Evolutionary conservation across 2,329 filamentous ascomycete genomes (phyloP).

Genomic region (Lomentospora prolificans): DNA sequence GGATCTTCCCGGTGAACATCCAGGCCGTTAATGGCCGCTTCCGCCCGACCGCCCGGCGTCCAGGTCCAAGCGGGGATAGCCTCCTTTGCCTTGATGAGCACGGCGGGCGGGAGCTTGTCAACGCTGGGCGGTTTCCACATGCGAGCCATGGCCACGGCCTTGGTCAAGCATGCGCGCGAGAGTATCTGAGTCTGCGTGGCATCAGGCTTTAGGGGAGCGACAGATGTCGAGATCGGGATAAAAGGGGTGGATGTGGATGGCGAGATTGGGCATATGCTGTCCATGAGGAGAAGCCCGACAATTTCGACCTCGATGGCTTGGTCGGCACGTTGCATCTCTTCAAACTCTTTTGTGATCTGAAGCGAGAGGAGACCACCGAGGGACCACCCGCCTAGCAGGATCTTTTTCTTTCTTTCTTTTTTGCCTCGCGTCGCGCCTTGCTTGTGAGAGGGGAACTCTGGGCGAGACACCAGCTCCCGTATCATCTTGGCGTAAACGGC

Average conservation of each 20-base stretch:
- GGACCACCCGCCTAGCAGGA: conserved; percentile 48
- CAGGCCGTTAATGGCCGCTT: conserved; percentile 21
- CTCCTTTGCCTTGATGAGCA: conserved; percentile 36
- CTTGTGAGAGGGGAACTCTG: conserved; percentile 16
- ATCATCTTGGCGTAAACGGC: conserved; percentile 37
- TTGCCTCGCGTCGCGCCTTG: neutral
- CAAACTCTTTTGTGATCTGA: conserved; percentile 36
- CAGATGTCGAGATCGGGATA: conserved; percentile 11
- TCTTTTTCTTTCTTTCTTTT: conserved; percentile 9
- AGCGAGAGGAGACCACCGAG: conserved; percentile 42
- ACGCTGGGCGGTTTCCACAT: conserved; percentile 31
- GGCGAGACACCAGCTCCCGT: conserved; percentile 22
- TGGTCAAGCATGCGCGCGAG: conserved; percentile 28
- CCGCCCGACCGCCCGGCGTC: conserved; percentile 13
- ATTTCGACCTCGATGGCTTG: conserved; percentile 24
- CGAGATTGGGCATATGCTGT: conserved; percentile 32
- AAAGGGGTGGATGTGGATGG: conserved; percentile 3
- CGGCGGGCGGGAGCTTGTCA: conserved; percentile 19
- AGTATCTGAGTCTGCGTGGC: conserved; percentile 25
- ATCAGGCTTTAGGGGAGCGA: conserved; percentile 16
- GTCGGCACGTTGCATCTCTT: conserved; percentile 17
- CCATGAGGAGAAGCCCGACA: conserved; percentile 42
- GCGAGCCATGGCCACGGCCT: conserved; percentile 29
- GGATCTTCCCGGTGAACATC: conserved; percentile 33
- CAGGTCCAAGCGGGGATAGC: conserved; percentile 19